These are phyloP conservation scores for Physcomitrellopsis africana DNA, from an alignment of 225 moss, liverwort and hornwort genomes.

Conservation along the genomic window DNA sequence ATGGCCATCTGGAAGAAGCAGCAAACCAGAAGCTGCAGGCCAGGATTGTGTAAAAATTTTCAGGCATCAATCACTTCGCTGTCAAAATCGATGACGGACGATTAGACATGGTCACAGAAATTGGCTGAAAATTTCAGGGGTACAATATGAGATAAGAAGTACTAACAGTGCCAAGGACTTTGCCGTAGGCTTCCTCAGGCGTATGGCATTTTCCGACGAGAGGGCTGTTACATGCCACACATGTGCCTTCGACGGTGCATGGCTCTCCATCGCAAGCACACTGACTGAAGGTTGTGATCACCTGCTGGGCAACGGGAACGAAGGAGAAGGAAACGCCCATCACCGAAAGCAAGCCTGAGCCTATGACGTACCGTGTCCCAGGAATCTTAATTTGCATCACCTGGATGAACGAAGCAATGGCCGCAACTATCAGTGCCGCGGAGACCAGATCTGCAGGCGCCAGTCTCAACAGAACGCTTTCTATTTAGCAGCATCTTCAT, in stretches of 20 bases:
- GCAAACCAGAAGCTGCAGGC: conserved; percentile 51
- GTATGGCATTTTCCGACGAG: conserved; percentile 54
- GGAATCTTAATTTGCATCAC: conserved; percentile 68
- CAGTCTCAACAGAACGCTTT: neutral
- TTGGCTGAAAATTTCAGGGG: too few species aligned
- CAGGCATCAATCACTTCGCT: too few species aligned
- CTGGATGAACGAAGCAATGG: conserved; percentile 77
- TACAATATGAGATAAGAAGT: neutral
- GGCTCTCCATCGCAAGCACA: conserved; percentile 67
- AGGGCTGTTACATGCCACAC: conserved; percentile 42
- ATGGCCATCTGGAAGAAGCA: conserved; percentile 66
- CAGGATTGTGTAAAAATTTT: neutral
- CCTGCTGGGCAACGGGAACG: conserved; percentile 70
- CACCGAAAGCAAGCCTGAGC: conserved; percentile 87
- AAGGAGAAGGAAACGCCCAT: conserved; percentile 85
- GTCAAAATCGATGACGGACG: too few species aligned
- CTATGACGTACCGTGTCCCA: conserved; percentile 66
- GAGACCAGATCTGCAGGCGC: conserved; percentile 75
- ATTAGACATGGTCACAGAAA: too few species aligned
- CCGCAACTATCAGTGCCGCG: conserved; percentile 77
- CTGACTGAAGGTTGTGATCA: conserved; percentile 48
- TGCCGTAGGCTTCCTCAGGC: conserved; percentile 72
- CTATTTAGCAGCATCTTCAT: neutral
- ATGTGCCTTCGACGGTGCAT: conserved; percentile 44
- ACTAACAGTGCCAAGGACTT: conserved; percentile 85